Conservation (phyloP, 192 early-diverging fungal genomes). For the Cladochytrium replicatum region DNA sequence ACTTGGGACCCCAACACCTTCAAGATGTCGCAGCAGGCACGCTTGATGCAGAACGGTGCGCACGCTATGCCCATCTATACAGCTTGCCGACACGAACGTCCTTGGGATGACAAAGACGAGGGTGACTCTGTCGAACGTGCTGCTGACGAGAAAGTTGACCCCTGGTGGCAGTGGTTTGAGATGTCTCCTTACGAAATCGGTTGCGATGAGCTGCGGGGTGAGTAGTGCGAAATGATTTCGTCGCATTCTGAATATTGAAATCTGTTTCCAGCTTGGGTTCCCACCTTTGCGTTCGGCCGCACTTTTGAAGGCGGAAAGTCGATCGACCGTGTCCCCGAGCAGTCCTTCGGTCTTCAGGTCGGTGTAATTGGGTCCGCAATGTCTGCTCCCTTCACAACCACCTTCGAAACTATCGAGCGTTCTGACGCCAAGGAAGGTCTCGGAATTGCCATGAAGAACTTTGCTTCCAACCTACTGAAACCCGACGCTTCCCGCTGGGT, state of each 20-base stretch:
- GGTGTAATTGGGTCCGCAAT: slow-evolving; percentile 35
- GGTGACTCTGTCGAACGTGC: slow-evolving; percentile 4
- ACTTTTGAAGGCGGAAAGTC: slow-evolving; percentile 53
- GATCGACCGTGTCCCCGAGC: slow-evolving; percentile 55
- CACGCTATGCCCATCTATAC: slow-evolving; percentile 72
- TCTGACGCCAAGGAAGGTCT: slow-evolving; percentile 1
- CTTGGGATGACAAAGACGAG: slow-evolving; percentile 7
- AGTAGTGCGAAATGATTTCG: background rate
- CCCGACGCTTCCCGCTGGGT: slow-evolving; percentile 8
- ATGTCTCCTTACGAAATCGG: slow-evolving; percentile 72
- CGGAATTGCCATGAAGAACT: background rate
- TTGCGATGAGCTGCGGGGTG: slow-evolving; percentile 58
- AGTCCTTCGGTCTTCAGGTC: slow-evolving; percentile 51
- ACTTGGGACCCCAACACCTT: slow-evolving; percentile 31
- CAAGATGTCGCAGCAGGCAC: slow-evolving; percentile 43
- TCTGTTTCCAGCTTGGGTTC: slow-evolving; percentile 48
- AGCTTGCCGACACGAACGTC: slow-evolving; percentile 52
- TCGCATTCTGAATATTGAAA: background rate
- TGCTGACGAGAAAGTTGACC: slow-evolving; percentile 19
- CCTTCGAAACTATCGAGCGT: slow-evolving; percentile 19
- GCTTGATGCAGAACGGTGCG: slow-evolving; percentile 46
- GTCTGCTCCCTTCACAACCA: slow-evolving; percentile 11
- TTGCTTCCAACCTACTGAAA: slow-evolving; percentile 1
- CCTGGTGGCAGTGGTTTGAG: slow-evolving; percentile 73
- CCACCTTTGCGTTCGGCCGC: slow-evolving; percentile 70